phyloP scores from a whole-genome alignment of 2,329 filamentous ascomycete genomes.

The Penicillium griseofulvum region DNA sequence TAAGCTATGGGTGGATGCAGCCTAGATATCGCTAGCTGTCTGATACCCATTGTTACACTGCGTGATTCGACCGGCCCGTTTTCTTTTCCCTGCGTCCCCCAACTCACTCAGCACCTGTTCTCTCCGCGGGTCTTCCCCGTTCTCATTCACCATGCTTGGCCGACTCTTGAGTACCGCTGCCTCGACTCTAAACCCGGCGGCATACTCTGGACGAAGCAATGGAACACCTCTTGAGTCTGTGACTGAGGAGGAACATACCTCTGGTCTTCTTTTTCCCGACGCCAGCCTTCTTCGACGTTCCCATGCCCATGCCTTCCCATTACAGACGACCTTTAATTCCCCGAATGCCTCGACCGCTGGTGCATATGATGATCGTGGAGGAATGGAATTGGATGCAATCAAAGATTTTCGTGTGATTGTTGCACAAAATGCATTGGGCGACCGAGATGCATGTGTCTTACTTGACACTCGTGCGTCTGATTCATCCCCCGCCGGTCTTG shows the following conservation, averaged over 20 bases:
- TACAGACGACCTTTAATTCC: slow-evolving; percentile 44
- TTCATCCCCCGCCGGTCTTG: slow-evolving; percentile 33
- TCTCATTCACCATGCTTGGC: slow-evolving; percentile 40
- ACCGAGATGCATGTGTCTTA: slow-evolving; percentile 47
- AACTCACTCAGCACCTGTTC: slow-evolving; percentile 8
- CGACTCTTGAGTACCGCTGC: slow-evolving; percentile 45
- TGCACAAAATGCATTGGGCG: slow-evolving; percentile 49
- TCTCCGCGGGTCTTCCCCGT: slow-evolving; percentile 12
- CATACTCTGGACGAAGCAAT: slow-evolving; percentile 37
- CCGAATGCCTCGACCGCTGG: slow-evolving; percentile 43
- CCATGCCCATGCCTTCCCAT: slow-evolving; percentile 40
- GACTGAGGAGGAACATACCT: slow-evolving; percentile 51
- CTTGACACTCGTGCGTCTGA: slow-evolving; percentile 43
- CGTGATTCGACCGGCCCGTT: slow-evolving; percentile 15
- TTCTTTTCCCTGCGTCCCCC: slow-evolving; percentile 10
- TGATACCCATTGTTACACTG: slow-evolving; percentile 28
- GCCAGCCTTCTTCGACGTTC: slow-evolving; percentile 43
- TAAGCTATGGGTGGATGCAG: slow-evolving; percentile 36
- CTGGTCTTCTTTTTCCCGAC: slow-evolving; percentile 49
- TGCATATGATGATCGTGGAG: slow-evolving; percentile 48
- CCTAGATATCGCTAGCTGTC: slow-evolving; percentile 30
- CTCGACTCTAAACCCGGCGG: slow-evolving; percentile 43
- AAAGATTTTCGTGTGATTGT: slow-evolving; percentile 49
- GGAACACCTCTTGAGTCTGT: slow-evolving; percentile 46
- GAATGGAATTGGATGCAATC: slow-evolving; percentile 44